phyloP scores from a whole-genome alignment of 129 eudicot genomes.

The Artemisia argyi region DNA sequence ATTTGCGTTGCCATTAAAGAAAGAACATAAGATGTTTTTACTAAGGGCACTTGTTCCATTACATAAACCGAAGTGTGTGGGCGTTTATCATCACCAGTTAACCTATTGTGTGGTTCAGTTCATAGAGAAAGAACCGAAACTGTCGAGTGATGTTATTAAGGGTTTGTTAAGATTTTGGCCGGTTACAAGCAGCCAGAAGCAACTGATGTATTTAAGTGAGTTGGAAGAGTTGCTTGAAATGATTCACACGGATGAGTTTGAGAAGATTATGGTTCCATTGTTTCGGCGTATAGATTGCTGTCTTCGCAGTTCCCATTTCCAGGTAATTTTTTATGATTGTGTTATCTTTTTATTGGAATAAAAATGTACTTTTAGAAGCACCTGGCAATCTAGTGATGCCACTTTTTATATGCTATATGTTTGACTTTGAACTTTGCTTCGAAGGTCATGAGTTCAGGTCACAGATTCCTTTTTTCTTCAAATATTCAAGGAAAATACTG shows the following conservation, averaged over 20 bases:
- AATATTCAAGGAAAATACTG: neutral
- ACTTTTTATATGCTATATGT: neutral
- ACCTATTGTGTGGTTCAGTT: too few species aligned
- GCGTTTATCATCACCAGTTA: too few species aligned
- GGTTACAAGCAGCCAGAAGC: neutral
- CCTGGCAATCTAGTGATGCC: neutral
- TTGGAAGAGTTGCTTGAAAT: slow-evolving; percentile 69
- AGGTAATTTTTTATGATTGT: neutral
- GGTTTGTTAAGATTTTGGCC: neutral
- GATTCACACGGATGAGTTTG: slow-evolving; percentile 30
- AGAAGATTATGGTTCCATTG: slow-evolving; percentile 3
- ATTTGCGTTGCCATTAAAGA: too few species aligned
- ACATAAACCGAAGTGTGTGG: too few species aligned
- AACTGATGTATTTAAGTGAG: slow-evolving; percentile 57
- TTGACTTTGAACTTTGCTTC: slow-evolving; percentile 2
- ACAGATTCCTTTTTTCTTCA: neutral
- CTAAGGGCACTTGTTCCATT: too few species aligned
- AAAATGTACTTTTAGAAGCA: neutral
- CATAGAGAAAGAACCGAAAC: neutral
- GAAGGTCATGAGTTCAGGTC: neutral
- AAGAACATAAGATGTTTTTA: too few species aligned
- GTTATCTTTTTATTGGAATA: neutral
- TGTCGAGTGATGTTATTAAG: neutral
- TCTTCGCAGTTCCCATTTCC: too few species aligned
- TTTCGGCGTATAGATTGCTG: slow-evolving; percentile 6